phyloP scores from a whole-genome alignment of 495 filamentous ascomycete species.

The Neurospora sp. region DNA sequence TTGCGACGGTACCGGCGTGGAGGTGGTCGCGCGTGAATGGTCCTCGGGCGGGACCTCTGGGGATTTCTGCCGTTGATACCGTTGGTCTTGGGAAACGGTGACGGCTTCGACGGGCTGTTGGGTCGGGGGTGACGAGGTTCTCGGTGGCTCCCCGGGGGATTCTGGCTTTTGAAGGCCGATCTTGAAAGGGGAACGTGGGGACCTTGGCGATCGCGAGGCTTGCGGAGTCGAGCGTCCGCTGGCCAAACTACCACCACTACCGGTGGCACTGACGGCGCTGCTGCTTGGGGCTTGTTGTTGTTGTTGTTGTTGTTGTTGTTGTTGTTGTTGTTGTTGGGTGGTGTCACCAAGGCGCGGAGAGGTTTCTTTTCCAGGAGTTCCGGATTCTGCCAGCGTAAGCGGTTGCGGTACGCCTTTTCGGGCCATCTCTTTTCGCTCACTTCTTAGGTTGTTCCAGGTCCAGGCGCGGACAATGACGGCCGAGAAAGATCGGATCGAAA shows the following conservation, averaged over 20 bases:
- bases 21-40: background rate
- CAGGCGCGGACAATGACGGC: background rate
- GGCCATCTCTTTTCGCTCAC: slow-evolving; percentile 31
- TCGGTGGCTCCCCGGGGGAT: slow-evolving; percentile 19
- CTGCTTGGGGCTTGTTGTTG: background rate
- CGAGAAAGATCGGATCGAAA: background rate
- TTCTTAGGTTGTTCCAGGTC: slow-evolving; percentile 5
- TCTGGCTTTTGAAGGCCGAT: slow-evolving; percentile 28
- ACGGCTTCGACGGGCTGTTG: background rate
- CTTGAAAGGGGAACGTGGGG: slow-evolving; percentile 42
- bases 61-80: slow-evolving; percentile 6
- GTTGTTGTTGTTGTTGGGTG: slow-evolving; percentile 11
- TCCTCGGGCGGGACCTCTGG: slow-evolving; percentile 8
- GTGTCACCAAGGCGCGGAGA: slow-evolving; percentile 24
- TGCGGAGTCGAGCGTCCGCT: slow-evolving; percentile 16
- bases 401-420: slow-evolving; percentile 45
- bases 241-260: background rate
- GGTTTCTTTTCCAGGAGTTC: slow-evolving; percentile 22
- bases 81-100: slow-evolving; percentile 1
- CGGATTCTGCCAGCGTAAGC: slow-evolving; percentile 33
- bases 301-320: slow-evolving; percentile 3
- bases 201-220: slow-evolving; percentile 37
- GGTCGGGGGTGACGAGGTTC: slow-evolving; percentile 3
- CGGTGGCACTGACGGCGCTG: background rate
- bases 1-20: slow-evolving; percentile 11